Evolutionary conservation across 768 basidiomycete species (phyloP).

Genomic region (Naganishia antarctica): DNA sequence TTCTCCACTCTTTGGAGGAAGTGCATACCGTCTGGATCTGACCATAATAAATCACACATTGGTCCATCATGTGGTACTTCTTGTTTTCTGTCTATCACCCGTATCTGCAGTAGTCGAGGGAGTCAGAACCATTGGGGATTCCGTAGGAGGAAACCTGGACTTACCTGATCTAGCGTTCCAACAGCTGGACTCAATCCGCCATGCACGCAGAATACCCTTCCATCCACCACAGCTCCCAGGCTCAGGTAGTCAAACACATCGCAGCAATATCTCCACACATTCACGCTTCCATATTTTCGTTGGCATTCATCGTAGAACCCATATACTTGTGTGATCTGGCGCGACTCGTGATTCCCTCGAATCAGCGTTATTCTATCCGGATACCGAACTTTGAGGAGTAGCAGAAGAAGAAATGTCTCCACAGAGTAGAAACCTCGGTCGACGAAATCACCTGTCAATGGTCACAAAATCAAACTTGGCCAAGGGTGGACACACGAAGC

Average conservation of each 20-base stretch:
- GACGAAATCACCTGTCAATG: slow-evolving; percentile 82
- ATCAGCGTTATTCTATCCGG: slow-evolving; percentile 87
- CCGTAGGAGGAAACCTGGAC: slow-evolving; percentile 28
- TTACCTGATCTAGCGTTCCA: slow-evolving; percentile 79
- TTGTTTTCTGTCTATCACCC: slow-evolving; percentile 88
- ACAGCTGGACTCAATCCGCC: slow-evolving; percentile 90
- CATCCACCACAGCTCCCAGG: slow-evolving; percentile 92
- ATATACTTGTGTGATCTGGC: slow-evolving; percentile 87
- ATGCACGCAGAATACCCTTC: slow-evolving; percentile 93
- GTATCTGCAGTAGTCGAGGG: slow-evolving; percentile 57
- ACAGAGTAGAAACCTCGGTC: slow-evolving; percentile 93
- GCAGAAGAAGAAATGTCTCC: slow-evolving; percentile 83
- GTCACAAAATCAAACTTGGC: not conserved
- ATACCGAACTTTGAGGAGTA: slow-evolving; percentile 91
- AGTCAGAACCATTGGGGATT: not conserved
- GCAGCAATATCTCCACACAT: slow-evolving; percentile 97
- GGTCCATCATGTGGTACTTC: slow-evolving; percentile 98
- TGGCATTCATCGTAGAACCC: slow-evolving; percentile 78
- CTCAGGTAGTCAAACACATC: slow-evolving; percentile 97
- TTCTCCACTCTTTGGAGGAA: not conserved
- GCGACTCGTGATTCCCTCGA: slow-evolving; percentile 91
- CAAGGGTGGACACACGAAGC: not conserved
- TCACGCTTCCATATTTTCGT: slow-evolving; percentile 84
- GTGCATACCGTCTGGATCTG: slow-evolving; percentile 85
- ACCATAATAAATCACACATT: slow-evolving; percentile 99